Base-by-base conservation (phyloP, 148 eudicot species). In the Fallopia convolvulus region DNA sequence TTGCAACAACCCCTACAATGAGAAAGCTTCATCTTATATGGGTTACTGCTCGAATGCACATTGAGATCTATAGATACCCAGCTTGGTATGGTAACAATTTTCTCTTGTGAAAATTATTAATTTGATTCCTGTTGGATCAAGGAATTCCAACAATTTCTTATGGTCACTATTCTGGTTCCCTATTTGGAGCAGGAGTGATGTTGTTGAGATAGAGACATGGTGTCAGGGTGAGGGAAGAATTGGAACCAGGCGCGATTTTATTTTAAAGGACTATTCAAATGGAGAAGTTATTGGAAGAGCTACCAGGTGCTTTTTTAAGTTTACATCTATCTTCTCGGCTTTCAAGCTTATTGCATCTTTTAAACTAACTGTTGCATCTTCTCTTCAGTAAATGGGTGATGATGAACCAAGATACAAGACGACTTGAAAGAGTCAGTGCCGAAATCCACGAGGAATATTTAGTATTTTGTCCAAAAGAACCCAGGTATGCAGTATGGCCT, bases 1-100 rank as follows among this genome's bases (percentile, higher is more conserved):
- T 95, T 79, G 94, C 99, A 70, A 95, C 99, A 33, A 95, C 99
- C 15, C 90, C 81, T 39, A 88, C 90, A 58, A 95, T 95, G 99
- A 91, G 97, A 83, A 92, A 92, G 80, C 80, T 89, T 78, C 90
- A 92, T 80, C 97, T 95, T 70, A 95, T 95, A 74, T 95, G 99
- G 99, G 97, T 95, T 82, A 91, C 97, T 81, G 93, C 99, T 48
- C 94, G 99, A 41, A 92, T 95, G 99, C 97, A 95, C 86, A 92
- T 95, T 56, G 99, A 95, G 81, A 88, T 95, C 49, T 95, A 92
- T 78, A 85, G 83, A 85, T 95, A 95, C 80, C 99, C 99, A 48
- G 89, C 94, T 75, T 90, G 97, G 97, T 92, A 81, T 75, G 74
- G 68, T 74, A 72, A 73, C 32, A 40, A n/a, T 61, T 70, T 5